A percentile compares a stretch with the other conserved stretches of the same genome.
These are phyloP conservation scores for Erigeron canadensis DNA, from an alignment of 129 eudicot genomes.

Conservation along the genomic window DNA sequence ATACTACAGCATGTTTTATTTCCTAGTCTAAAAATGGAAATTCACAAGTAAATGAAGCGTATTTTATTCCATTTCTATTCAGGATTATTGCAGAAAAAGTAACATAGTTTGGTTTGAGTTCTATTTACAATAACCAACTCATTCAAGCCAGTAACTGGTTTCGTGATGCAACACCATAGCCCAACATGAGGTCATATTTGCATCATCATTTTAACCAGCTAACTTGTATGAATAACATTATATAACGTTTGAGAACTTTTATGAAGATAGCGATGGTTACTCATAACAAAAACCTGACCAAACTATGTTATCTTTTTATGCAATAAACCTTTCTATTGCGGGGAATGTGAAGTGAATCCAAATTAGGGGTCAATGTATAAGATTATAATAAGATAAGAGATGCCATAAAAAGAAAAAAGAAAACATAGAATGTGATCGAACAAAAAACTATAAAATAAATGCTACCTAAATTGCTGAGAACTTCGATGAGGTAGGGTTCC, in stretches of 20 bases:
- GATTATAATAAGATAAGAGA: conserved; percentile 1
- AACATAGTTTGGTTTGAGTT: not conserved
- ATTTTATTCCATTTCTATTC: not conserved
- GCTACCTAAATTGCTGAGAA: conserved; percentile 43
- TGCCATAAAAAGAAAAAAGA: no score
- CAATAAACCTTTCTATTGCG: not conserved
- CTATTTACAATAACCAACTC: not conserved
- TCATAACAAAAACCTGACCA: not conserved
- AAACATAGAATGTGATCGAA: not conserved
- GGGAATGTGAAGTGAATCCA: not conserved
- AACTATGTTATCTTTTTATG: not conserved
- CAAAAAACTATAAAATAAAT: not conserved
- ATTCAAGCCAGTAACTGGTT: not conserved
- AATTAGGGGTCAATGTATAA: not conserved
- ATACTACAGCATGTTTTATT: not conserved
- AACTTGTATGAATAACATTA: not conserved
- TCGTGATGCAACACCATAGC: not conserved
- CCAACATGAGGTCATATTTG: not conserved
- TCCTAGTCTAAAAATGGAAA: not conserved
- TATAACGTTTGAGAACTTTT: not conserved
- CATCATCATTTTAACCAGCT: not conserved
- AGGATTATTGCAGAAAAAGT: not conserved
- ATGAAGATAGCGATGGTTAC: not conserved
- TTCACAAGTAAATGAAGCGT: not conserved
- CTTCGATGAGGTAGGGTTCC: conserved; percentile 43